Conservation (phyloP, 768 basidiomycete species). For the Boletus reticuloceps region DNA sequence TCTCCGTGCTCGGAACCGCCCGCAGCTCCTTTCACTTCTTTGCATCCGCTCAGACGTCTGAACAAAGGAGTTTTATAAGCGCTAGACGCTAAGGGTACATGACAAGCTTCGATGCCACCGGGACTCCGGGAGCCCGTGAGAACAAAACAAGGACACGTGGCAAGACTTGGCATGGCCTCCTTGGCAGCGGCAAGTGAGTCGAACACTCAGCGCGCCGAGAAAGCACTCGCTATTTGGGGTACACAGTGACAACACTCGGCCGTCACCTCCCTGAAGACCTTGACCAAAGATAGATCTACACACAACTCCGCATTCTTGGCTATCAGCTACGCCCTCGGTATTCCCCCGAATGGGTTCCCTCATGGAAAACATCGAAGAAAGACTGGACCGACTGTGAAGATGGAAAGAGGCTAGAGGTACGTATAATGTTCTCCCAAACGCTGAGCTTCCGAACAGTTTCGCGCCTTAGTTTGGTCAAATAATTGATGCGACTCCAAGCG, state of each 20-base stretch:
- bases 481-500: slow-evolving; percentile 26
- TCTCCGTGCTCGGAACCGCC: neutral
- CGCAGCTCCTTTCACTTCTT: neutral
- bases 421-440: neutral
- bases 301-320: neutral
- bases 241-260: no score
- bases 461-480: neutral
- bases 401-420: neutral
- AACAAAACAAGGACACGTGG: no score
- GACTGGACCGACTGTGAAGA: neutral
- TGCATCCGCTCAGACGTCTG: slow-evolving; percentile 10
- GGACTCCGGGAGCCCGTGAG: no score
- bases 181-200: neutral
- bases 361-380: no score
- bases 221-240: neutral
- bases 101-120: no score
- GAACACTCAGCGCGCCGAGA: neutral
- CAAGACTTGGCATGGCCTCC: no score
- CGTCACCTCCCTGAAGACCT: slow-evolving; percentile 3
- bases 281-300: slow-evolving; percentile 2
- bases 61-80: no score
- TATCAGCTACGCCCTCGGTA: no score
- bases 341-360: no score
- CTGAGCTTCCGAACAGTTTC: no score
- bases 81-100: no score